A percentile compares a stretch with the other conserved stretches of the same genome.
These are phyloP conservation scores for Ceratobasidium sp. DNA, from an alignment of 1,284 basidiomycete genomes.

Conservation along the genomic window DNA sequence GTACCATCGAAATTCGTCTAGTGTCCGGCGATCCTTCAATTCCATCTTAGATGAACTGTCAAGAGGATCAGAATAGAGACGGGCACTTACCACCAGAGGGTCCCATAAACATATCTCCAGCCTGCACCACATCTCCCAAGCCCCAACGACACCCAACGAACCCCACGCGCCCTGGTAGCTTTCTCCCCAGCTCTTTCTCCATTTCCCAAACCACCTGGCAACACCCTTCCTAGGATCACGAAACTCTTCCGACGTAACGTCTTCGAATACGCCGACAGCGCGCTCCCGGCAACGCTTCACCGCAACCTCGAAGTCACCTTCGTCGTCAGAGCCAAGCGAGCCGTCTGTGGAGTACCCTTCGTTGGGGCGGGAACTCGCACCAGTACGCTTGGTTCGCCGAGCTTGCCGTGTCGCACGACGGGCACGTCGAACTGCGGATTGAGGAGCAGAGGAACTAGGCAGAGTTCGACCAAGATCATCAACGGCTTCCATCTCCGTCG, in stretches of 20 bases:
- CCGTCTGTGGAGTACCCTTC: slow-evolving; percentile 91
- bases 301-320: slow-evolving; percentile 75
- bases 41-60: background rate
- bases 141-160: slow-evolving; percentile 85
- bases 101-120: slow-evolving; percentile 90
- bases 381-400: slow-evolving; percentile 52
- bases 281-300: slow-evolving; percentile 65
- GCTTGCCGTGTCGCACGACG: slow-evolving; percentile 57
- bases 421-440: slow-evolving; percentile 62
- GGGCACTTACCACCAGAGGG: slow-evolving; percentile 73
- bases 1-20: slow-evolving; percentile 90
- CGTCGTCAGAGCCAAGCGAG: slow-evolving; percentile 71
- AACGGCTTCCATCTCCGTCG: slow-evolving; percentile 58
- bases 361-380: slow-evolving; percentile 59
- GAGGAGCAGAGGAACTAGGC: slow-evolving; percentile 59
- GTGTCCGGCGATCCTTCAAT: slow-evolving; percentile 63
- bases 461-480: slow-evolving; percentile 73
- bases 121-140: slow-evolving; percentile 96
- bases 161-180: slow-evolving; percentile 91
- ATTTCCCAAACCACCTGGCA: slow-evolving; percentile 76
- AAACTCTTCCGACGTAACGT: slow-evolving; percentile 90
- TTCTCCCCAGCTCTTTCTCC: slow-evolving; percentile 81
- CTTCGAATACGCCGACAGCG: slow-evolving; percentile 69
- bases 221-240: slow-evolving; percentile 80
- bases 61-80: slow-evolving; percentile 4